Evolutionary conservation across 176 grass and related monocot genomes (phyloP).

Genomic region (Echinochloa phyllopogon): DNA sequence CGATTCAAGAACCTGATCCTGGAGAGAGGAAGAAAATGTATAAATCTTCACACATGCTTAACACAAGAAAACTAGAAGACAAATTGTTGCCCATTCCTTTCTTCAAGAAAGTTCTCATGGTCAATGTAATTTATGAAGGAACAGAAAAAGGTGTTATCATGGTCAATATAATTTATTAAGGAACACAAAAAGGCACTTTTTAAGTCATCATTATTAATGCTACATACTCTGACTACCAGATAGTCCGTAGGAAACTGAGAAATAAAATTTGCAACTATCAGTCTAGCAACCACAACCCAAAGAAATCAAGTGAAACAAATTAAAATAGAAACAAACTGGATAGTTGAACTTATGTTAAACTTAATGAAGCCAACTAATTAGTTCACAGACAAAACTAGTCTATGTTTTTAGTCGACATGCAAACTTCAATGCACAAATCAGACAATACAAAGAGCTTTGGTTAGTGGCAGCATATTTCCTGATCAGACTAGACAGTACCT

Average conservation of each 20-base stretch:
- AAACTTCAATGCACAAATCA: conserved; percentile 5
- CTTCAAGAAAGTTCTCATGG: too few relatives aligned
- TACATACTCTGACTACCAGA: background rate
- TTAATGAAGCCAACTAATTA: conserved; percentile 1
- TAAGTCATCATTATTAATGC: background rate
- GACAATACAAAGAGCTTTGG: conserved; percentile 18
- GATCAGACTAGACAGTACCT: background rate
- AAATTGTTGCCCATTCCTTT: background rate
- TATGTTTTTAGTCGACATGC: background rate
- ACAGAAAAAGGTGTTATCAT: too few relatives aligned
- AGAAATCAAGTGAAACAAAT: background rate
- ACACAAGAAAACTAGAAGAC: conserved; percentile 22
- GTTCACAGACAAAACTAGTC: conserved; percentile 17
- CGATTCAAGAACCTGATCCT: conserved; percentile 23
- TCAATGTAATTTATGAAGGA: too few relatives aligned
- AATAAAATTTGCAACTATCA: conserved; percentile 19
- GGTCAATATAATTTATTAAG: background rate
- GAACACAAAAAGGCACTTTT: background rate
- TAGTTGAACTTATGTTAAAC: conserved; percentile 26
- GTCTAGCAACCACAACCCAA: background rate
- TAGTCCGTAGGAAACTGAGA: background rate
- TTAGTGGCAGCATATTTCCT: background rate
- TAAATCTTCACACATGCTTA: conserved; percentile 25
- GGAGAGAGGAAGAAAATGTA: conserved; percentile 9
- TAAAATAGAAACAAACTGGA: background rate